These are phyloP conservation scores for Rhizopus sp. DNA, from an alignment of 371 early-diverging fungal species.

Conservation along the genomic window DNA sequence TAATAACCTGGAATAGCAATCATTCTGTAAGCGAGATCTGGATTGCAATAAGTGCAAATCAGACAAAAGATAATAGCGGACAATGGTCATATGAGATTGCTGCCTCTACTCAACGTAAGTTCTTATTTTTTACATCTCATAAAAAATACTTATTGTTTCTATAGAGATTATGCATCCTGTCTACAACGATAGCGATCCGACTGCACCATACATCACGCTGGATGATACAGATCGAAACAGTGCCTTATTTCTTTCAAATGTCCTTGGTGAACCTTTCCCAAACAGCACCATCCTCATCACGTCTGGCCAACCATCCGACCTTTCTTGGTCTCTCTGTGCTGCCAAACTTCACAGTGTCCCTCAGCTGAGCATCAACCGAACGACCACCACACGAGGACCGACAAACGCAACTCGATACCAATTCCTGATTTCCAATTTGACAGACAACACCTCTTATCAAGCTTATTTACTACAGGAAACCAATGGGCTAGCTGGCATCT, in stretches of 20 bases:
- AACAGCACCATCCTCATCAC: conserved; percentile 47
- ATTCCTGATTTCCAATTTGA: conserved; percentile 37
- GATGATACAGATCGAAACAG: conserved; percentile 59
- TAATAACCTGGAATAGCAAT: conserved; percentile 38
- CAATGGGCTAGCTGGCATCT: conserved; percentile 31
- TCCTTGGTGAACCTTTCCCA: conserved; percentile 33
- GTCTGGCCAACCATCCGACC: conserved; percentile 31
- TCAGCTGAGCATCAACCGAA: conserved; percentile 33
- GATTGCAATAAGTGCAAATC: conserved; percentile 38
- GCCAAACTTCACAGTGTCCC: conserved; percentile 33
- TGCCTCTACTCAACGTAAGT: conserved; percentile 53
- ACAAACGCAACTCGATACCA: conserved; percentile 28
- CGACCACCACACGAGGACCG: conserved; percentile 36
- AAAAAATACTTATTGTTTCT: not conserved
- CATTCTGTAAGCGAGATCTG: conserved; percentile 26
- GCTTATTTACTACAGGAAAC: conserved; percentile 50
- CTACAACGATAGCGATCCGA: conserved; percentile 17
- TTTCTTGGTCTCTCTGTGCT: conserved; percentile 55
- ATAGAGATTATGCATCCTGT: conserved; percentile 38
- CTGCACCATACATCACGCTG: conserved; percentile 38
- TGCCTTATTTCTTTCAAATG: conserved; percentile 53
- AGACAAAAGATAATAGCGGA: conserved; percentile 20
- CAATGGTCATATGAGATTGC: conserved; percentile 61
- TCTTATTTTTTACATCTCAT: not conserved
- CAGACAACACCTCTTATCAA: conserved; percentile 38